phyloP scores from a whole-genome alignment of 352 stramenopile species.

The Lagenidium sp. region DNA sequence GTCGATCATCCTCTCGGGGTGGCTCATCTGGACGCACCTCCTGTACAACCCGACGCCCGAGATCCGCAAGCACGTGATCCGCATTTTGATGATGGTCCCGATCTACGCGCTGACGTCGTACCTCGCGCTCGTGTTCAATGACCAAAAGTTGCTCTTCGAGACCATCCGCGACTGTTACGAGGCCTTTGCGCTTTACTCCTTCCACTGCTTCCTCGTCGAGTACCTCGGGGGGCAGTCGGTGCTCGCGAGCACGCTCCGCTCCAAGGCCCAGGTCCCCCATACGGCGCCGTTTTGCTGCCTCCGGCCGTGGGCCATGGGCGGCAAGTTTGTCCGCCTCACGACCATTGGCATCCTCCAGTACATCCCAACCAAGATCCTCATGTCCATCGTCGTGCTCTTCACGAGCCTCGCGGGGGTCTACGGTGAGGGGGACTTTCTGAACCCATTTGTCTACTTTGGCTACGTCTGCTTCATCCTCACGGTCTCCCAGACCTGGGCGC shows the following conservation, averaged over 20 bases:
- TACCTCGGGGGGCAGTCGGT: slow-evolving; percentile 81
- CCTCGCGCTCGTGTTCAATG: slow-evolving; percentile 84
- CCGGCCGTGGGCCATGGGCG: slow-evolving; percentile 85
- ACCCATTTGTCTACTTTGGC: slow-evolving; percentile 69
- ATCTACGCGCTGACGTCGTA: slow-evolving; percentile 91
- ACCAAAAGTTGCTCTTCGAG: slow-evolving; percentile 87
- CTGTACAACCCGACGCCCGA: slow-evolving; percentile 74
- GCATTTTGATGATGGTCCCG: slow-evolving; percentile 92
- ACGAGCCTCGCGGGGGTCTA: slow-evolving; percentile 83
- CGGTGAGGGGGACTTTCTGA: slow-evolving; percentile 83
- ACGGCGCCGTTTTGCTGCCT: slow-evolving; percentile 84
- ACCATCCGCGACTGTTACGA: slow-evolving; percentile 90
- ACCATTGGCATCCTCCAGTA: slow-evolving; percentile 92
- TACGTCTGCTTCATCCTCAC: slow-evolving; percentile 90
- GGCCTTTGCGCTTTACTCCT: slow-evolving; percentile 91
- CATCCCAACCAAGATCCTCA: slow-evolving; percentile 85
- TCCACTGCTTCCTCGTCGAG: slow-evolving; percentile 90
- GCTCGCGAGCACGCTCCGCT: slow-evolving; percentile 76
- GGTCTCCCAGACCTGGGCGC: slow-evolving; percentile 86
- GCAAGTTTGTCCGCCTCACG: slow-evolving; percentile 90
- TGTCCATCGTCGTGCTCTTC: slow-evolving; percentile 83
- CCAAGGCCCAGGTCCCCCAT: slow-evolving; percentile 79
- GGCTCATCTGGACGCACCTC: slow-evolving; percentile 86
- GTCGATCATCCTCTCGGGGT: slow-evolving; percentile 71
- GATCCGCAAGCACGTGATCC: slow-evolving; percentile 89